phyloP scores from a whole-genome alignment of 257 asterid genomes.

The Capsicum rhomboideum region DNA sequence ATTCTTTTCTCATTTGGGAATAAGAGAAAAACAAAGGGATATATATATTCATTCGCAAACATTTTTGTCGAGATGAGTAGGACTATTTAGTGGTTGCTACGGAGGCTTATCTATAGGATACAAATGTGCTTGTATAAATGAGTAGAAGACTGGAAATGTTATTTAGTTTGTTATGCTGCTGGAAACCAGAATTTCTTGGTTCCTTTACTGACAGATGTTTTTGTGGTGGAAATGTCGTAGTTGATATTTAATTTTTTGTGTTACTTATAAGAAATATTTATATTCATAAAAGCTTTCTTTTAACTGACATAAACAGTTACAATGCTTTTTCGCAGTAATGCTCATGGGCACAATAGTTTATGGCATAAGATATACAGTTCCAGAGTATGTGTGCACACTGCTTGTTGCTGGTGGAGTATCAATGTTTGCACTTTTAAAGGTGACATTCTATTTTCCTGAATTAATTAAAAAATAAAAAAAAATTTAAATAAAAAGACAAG shows the following conservation, averaged over 20 bases:
- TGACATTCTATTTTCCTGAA: constrained; percentile 1
- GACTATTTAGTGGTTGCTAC: background rate
- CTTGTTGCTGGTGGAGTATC: constrained; percentile 99
- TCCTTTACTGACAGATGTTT: background rate
- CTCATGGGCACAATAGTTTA: constrained; percentile 92
- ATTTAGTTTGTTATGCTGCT: background rate
- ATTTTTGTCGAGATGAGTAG: background rate
- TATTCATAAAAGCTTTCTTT: background rate
- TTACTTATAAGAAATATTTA: background rate
- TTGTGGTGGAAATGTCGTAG: background rate
- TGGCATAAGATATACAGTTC: constrained; percentile 79
- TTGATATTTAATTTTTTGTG: background rate
- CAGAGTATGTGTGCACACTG: constrained; percentile 83
- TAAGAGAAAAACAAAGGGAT: background rate
- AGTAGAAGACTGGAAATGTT: background rate
- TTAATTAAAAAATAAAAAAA: too few relatives aligned
- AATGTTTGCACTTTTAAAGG: constrained; percentile 83
- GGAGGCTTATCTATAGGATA: background rate
- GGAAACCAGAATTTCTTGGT: background rate
- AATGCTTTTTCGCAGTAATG: constrained; percentile 59
- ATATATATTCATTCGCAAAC: background rate
- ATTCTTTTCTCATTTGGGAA: background rate
- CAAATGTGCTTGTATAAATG: background rate
- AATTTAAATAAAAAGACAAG: background rate
- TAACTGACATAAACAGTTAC: background rate